Percentiles rank a stretch among this genome's conserved stretches.
phyloP scores from a whole-genome alignment of 495 filamentous ascomycete species.

The Annulohypoxylon nitens region DNA sequence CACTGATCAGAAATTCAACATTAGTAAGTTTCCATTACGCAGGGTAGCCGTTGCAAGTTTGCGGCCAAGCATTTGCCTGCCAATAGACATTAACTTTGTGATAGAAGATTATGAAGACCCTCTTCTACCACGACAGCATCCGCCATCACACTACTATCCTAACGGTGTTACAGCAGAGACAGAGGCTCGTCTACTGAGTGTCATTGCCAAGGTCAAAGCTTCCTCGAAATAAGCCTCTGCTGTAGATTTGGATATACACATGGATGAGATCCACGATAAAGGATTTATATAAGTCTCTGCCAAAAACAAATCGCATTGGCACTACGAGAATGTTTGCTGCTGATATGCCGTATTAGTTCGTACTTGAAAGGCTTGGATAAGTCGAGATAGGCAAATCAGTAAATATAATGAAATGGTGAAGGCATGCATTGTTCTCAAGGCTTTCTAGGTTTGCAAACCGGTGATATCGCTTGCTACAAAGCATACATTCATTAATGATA shows the following conservation, averaged over 20 bases:
- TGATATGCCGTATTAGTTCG: neutral
- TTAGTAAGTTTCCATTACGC: slow-evolving; percentile 48
- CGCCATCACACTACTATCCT: slow-evolving; percentile 52
- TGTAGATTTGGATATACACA: neutral
- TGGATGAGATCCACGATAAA: neutral
- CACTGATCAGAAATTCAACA: slow-evolving; percentile 57
- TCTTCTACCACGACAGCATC: slow-evolving; percentile 50
- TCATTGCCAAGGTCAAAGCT: slow-evolving; percentile 52
- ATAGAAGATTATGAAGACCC: slow-evolving; percentile 59
- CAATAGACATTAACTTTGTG: neutral
- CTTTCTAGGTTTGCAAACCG: neutral
- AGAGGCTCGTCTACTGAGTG: slow-evolving; percentile 49
- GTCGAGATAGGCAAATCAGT: neutral
- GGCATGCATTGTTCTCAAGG: neutral
- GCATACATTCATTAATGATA: neutral
- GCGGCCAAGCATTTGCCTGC: neutral
- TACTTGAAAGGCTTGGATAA: neutral
- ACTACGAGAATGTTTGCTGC: neutral
- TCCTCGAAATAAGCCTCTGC: slow-evolving; percentile 14
- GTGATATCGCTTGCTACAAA: neutral
- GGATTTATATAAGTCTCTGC: neutral
- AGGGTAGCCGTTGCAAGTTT: neutral
- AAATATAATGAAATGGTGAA: neutral
- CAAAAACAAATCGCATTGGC: neutral
- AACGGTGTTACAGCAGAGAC: slow-evolving; percentile 51